Evolutionary conservation across 1,284 basidiomycete species (phyloP).

Genomic region (Ceratobasidium theobromae): DNA sequence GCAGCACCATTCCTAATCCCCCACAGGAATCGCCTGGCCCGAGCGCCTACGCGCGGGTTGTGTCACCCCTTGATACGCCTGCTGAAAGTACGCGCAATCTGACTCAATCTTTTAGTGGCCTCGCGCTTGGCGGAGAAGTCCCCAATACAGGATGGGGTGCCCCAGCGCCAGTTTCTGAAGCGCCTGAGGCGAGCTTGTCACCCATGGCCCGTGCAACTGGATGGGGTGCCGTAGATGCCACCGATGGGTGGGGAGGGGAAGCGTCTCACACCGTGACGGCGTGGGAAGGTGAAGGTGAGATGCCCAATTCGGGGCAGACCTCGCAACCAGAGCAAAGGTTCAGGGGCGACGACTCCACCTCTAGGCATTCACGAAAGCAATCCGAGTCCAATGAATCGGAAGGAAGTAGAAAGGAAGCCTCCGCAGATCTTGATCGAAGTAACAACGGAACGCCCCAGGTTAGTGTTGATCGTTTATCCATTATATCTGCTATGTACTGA

Average conservation of each 20-base stretch:
- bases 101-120: constrained; percentile 55
- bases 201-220: constrained; percentile 41
- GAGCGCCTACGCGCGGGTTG: constrained; percentile 41
- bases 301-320: constrained; percentile 45
- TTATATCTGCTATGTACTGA: neutral
- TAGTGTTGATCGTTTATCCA: neutral
- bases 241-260: constrained; percentile 25
- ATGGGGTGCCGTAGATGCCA: constrained; percentile 19
- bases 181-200: constrained; percentile 33
- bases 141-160: constrained; percentile 50
- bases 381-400: constrained; percentile 25
- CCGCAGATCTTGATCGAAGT: neutral
- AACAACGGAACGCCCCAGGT: constrained; percentile 14
- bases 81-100: constrained; percentile 42
- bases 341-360: constrained; percentile 51
- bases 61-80: constrained; percentile 57
- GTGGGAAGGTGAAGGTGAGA: constrained; percentile 41
- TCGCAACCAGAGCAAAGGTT: neutral
- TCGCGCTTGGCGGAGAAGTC: constrained; percentile 63
- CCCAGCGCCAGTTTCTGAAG: constrained; percentile 40
- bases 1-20: constrained; percentile 13
- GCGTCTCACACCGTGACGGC: constrained; percentile 33
- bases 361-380: constrained; percentile 8
- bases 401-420: neutral
- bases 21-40: constrained; percentile 12